Evolutionary conservation across 495 filamentous ascomycete genomes (phyloP), one percentile per base, ranked within the genome.

Genomic region (Hypomontagnella submonticulosa): DNA sequence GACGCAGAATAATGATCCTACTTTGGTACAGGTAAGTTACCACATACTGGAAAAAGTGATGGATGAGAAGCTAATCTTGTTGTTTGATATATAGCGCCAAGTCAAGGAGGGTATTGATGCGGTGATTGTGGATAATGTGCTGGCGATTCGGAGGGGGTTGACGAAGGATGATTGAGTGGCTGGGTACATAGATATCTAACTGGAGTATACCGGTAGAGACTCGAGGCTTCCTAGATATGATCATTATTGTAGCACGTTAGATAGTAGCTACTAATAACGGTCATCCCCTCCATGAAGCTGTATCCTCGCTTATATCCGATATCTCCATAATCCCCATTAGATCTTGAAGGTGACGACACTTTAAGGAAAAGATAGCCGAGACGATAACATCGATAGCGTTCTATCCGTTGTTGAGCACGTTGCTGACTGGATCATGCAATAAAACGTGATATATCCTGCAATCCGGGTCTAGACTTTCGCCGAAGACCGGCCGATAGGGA

Each of bases 101-200:
- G 93, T 96, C 12, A 88, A 92, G 18, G 91, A 97, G 75, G 95
- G 95, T 43, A 96, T 99, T 50, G 94, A 98, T 76, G 94, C 94
- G 5, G 93, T 98, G 19, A 98, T 98, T 71, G 95, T 97, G 37
- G 94, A 98, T 71, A 92, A 85, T 40, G 94, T 98, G 8, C 81
- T 97, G 11, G 88, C 89, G 16, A 94, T 97, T 54, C 77, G 83
- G 0, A 80, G 81, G 65, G 83, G 79, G 15, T 41, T 85, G 12
- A 83, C 82, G 1, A 77, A 68, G 20, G 70, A 68, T 54, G 58
- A 67, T 18, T 66, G 49, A 65, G 33, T 38, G 16, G 15, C 4
- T 40, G 13, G 36, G 16, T 34, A 41, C 11, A 15, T 4, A 27
- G 16, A 5, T 34, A 18, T 7, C 10, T 2, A 49, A 7, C 30